Percentiles rank a stretch among this genome's conserved stretches.
phyloP scores from a whole-genome alignment of 805 yeast genomes.

The Metschnikowia amazonensis region DNA sequence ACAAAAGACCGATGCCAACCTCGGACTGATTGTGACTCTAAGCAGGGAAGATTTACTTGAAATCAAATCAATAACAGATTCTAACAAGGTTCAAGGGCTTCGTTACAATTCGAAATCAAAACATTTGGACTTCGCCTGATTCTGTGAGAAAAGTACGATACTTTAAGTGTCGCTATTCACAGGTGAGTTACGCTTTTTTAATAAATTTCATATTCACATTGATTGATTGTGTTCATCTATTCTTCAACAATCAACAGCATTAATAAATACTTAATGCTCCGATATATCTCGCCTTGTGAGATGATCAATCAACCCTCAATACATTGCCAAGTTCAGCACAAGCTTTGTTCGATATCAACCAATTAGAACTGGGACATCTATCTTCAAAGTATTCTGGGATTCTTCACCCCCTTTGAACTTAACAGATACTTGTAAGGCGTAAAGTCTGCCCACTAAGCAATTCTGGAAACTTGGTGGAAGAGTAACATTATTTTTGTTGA shows the following conservation, averaged over 20 bases:
- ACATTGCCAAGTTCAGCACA: background rate
- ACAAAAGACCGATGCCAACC: constrained; percentile 60
- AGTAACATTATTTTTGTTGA: constrained; percentile 44
- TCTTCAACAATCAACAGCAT: too few species aligned
- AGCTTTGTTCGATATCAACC: constrained; percentile 8
- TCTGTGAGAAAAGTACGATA: background rate
- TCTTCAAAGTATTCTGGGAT: constrained; percentile 10
- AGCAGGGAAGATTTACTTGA: constrained; percentile 55
- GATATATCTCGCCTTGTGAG: background rate
- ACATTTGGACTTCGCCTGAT: constrained; percentile 12
- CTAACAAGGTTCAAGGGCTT: constrained; percentile 49
- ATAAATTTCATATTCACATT: background rate
- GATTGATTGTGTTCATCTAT: background rate
- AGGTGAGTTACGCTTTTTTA: background rate
- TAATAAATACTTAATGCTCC: background rate
- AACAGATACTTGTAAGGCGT: constrained; percentile 48
- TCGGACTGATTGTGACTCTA: constrained; percentile 41
- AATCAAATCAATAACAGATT: constrained; percentile 44
- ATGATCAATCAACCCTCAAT: background rate
- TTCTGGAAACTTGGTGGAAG: constrained; percentile 61
- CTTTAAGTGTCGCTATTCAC: background rate
- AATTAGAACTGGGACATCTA: constrained; percentile 19
- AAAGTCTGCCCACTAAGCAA: constrained; percentile 58
- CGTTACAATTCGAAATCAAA: constrained; percentile 42
- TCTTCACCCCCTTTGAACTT: constrained; percentile 40